phyloP scores from a whole-genome alignment of 257 asterid genomes.

The Nyctanthes arbortristis region DNA sequence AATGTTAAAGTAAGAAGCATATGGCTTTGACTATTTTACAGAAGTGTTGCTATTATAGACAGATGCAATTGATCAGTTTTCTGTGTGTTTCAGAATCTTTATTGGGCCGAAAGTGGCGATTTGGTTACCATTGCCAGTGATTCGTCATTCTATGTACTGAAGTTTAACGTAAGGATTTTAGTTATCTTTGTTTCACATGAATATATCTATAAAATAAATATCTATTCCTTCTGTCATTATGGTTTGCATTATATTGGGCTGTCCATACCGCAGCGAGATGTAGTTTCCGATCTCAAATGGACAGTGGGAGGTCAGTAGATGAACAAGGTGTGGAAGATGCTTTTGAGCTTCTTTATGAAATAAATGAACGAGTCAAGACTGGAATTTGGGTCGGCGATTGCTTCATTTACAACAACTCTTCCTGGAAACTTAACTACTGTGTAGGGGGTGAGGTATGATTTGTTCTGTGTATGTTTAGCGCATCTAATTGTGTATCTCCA shows the following conservation, averaged over 20 bases:
- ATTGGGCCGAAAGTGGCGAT: slow-evolving; percentile 96
- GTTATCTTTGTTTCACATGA: slow-evolving; percentile 20
- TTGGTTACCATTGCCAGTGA: slow-evolving; percentile 85
- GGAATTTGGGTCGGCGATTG: slow-evolving; percentile 99
- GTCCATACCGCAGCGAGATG: slow-evolving; percentile 73
- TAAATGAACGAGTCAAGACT: slow-evolving; percentile 94
- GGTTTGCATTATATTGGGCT: slow-evolving; percentile 20
- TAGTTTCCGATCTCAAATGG: slow-evolving; percentile 89
- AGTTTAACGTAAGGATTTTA: slow-evolving; percentile 59
- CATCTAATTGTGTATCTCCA: slow-evolving; percentile 7
- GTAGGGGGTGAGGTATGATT: slow-evolving; percentile 94
- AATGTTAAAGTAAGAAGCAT: slow-evolving; percentile 71
- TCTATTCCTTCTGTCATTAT: slow-evolving; percentile 2
- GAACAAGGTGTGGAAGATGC: slow-evolving; percentile 99
- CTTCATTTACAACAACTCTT: slow-evolving; percentile 89
- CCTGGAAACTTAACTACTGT: slow-evolving; percentile 97
- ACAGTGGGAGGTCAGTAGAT: slow-evolving; percentile 84
- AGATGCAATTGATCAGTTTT: slow-evolving; percentile 10
- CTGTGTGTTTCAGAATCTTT: slow-evolving; percentile 70
- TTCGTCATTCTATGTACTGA: slow-evolving; percentile 75
- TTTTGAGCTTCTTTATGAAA: slow-evolving; percentile 90
- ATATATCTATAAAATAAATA: slow-evolving; percentile 5
- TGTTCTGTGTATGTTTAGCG: slow-evolving; percentile 1
- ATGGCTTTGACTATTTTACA: slow-evolving; percentile 9
- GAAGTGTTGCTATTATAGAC: slow-evolving; percentile 22